phyloP scores from a whole-genome alignment of 176 grass and related monocot genomes.

The Hsuehochloa calcarea region DNA sequence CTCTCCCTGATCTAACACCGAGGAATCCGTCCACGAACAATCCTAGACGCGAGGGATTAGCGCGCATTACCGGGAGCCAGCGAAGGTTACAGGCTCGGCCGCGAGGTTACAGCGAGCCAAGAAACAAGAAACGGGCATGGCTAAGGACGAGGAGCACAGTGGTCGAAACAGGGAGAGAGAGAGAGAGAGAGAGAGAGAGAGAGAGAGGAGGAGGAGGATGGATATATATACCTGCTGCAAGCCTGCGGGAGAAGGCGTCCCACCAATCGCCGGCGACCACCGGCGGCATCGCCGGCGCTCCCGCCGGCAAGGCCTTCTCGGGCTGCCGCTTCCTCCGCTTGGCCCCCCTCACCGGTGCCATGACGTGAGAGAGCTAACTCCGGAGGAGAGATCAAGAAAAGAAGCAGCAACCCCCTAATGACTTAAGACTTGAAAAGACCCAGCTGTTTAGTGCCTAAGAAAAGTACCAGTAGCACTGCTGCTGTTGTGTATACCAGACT shows the following conservation, averaged over 20 bases:
- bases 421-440: slow-evolving; percentile 26
- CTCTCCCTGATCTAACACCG: slow-evolving; percentile 42
- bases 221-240: slow-evolving; percentile 58
- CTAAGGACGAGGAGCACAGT: slow-evolving; percentile 13
- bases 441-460: neutral
- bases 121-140: slow-evolving; percentile 10
- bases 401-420: slow-evolving; percentile 6
- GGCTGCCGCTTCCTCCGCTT: slow-evolving; percentile 56
- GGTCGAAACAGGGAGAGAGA: slow-evolving; percentile 9
- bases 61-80: slow-evolving; percentile 33
- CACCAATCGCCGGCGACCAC: slow-evolving; percentile 63
- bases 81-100: neutral
- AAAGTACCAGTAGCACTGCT: neutral
- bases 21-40: slow-evolving; percentile 29
- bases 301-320: slow-evolving; percentile 23
- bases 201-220: neutral
- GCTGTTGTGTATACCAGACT: neutral
- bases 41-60: neutral
- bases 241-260: slow-evolving; percentile 62
- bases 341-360: slow-evolving; percentile 63
- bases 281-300: slow-evolving; percentile 35
- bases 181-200: slow-evolving; percentile 1
- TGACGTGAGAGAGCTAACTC: slow-evolving; percentile 31
- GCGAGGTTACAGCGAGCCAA: slow-evolving; percentile 11
- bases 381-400: slow-evolving; percentile 39